Evolutionary conservation across 345 rosid genomes (phyloP), one percentile per base, ranked within the genome.

Genomic region (Arabis alpina): DNA sequence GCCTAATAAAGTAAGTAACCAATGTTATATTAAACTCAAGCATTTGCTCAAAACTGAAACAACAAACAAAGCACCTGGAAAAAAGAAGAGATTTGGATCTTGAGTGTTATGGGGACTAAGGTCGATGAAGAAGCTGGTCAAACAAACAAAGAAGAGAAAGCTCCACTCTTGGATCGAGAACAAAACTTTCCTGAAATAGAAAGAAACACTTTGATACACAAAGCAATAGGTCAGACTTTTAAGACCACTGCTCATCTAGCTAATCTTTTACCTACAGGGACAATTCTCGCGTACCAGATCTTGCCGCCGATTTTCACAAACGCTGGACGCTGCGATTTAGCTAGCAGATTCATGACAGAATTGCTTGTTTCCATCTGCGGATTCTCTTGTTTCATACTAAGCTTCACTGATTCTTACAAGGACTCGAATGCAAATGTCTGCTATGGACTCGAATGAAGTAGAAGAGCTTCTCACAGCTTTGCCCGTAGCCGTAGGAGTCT

Each of bases 281-380:
- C 99, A 0, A 87, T 90, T 62, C 96, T 94, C 6, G 88, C 96
- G 1, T 91, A 83, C 85, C 96, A 94, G 30, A 79, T 91, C 64
- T 80, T 91, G 11, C 72, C 92, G 1, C 99, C 98, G 2, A 69
- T 91, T 10, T 77, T 82, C 81, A 76, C 98, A 5, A 87, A 91
- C 70, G 82, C 66, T 48, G 99, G 97, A 58, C 53, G 43, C n/a
- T 94, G 96, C 43, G 88, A 82, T 65, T 24, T 72, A 2, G 88
- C 80, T 12, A 71, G 89, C 68, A 75, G 71, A 68, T 58, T 43
- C 72, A 85, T 91, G 98, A 86, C 90, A 2, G 67, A 77, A 0
- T 75, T 50, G 25, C 89, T 91, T 10, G 76, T 89, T 6, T 42
- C 66, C n/a, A 77, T 94, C 10, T 91, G 97, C 19, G 95, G 83